Percentiles rank a stretch among this genome's conserved stretches.
phyloP scores from a whole-genome alignment of 148 eudicot genomes.

The Diospyros kaki region DNA sequence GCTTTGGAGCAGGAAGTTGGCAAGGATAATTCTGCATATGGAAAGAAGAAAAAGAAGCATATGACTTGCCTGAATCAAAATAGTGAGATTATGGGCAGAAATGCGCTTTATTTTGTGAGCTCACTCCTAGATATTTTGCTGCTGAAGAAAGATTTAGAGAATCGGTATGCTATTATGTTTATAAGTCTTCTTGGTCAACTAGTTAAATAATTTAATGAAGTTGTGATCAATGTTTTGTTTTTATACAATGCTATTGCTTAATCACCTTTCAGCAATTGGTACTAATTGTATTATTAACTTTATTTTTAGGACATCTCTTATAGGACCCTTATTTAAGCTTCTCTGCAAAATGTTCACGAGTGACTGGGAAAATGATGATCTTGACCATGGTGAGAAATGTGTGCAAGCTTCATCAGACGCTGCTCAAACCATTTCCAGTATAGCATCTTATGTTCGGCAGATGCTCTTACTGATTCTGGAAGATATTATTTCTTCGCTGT shows the following conservation, averaged over 20 bases:
- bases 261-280: neutral
- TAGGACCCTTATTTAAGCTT: constrained; percentile 72
- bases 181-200: neutral
- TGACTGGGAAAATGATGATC: constrained; percentile 23
- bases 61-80: constrained; percentile 10
- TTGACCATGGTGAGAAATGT: constrained; percentile 26
- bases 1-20: constrained; percentile 27
- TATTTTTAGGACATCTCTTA: constrained; percentile 40
- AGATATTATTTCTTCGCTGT: constrained; percentile 53
- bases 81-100: constrained; percentile 8
- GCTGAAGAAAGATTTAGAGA: constrained; percentile 67
- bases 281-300: neutral
- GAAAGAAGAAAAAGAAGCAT: constrained; percentile 56
- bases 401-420: constrained; percentile 33
- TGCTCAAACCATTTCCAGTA: constrained; percentile 29
- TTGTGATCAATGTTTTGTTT: neutral
- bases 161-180: constrained; percentile 34
- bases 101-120: constrained; percentile 43
- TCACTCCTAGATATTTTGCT: constrained; percentile 75
- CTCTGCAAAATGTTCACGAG: constrained; percentile 43
- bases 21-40: constrained; percentile 17
- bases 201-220: neutral
- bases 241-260: constrained; percentile 1
- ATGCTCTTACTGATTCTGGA: constrained; percentile 67
- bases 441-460: constrained; percentile 58